Conservation (phyloP, 2,329 filamentous ascomycete species). For the Hypoxylon sp. region DNA sequence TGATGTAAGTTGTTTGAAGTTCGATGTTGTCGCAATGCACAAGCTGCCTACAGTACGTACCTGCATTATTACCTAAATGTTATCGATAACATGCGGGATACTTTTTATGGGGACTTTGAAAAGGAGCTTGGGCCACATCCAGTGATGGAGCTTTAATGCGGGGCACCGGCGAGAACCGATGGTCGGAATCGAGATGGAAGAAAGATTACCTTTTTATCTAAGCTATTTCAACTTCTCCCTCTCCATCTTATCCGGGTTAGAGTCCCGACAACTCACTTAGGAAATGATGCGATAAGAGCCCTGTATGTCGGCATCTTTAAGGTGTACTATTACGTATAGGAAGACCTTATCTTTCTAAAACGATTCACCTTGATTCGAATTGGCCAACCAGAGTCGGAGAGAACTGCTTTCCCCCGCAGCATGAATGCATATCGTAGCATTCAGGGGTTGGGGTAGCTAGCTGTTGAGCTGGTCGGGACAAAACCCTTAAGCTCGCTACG, state of each 20-base stretch:
- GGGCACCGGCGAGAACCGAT: conserved; percentile 10
- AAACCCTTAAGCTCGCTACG: no score
- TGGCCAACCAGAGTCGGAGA: conserved; percentile 22
- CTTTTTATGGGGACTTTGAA: conserved; percentile 26
- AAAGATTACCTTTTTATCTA: conserved; percentile 1
- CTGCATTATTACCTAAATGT: conserved; percentile 13
- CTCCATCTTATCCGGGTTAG: conserved; percentile 9
- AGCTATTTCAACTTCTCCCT: conserved; percentile 1
- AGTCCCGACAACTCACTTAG: conserved; percentile 19
- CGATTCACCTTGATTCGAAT: conserved; percentile 14
- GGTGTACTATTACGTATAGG: conserved; percentile 26
- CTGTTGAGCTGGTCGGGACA: conserved; percentile 2
- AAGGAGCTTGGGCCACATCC: conserved; percentile 34
- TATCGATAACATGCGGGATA: conserved; percentile 24
- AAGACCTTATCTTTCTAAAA: conserved; percentile 23
- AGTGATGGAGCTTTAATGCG: conserved; percentile 3
- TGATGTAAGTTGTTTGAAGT: conserved; percentile 14
- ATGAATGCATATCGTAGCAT: conserved; percentile 15
- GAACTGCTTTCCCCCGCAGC: conserved; percentile 16
- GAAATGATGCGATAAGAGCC: conserved; percentile 40
- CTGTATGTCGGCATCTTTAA: conserved; percentile 32
- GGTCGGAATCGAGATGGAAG: conserved; percentile 16
- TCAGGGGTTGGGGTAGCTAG: conserved; percentile 24
- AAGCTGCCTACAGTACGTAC: conserved; percentile 35
- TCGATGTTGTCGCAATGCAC: conserved; percentile 37